Evolutionary conservation across 2,329 filamentous ascomycete genomes (phyloP).

Genomic region (Paecilomyces sp.): DNA sequence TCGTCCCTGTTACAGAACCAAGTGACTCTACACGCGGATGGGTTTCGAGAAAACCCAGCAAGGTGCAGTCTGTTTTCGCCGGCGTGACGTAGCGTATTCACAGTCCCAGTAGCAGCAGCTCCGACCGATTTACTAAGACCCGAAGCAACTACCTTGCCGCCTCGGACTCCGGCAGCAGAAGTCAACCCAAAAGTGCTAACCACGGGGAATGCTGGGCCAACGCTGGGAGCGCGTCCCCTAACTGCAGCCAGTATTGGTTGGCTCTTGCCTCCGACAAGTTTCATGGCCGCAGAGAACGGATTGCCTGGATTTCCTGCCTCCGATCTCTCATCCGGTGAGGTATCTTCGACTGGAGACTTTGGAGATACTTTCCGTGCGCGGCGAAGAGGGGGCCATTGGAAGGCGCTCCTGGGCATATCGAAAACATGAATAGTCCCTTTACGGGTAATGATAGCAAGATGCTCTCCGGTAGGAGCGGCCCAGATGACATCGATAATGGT

Average conservation of each 20-base stretch:
- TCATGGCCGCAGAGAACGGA: slow-evolving; percentile 64
- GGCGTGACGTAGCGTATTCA: slow-evolving; percentile 40
- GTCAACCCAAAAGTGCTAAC: slow-evolving; percentile 38
- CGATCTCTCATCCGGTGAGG: slow-evolving; percentile 41
- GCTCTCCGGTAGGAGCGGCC: slow-evolving; percentile 73
- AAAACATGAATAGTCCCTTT: slow-evolving; percentile 93
- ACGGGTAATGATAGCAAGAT: slow-evolving; percentile 82
- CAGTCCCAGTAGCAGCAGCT: slow-evolving; percentile 41
- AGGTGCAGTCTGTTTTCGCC: slow-evolving; percentile 44
- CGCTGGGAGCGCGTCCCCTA: slow-evolving; percentile 45
- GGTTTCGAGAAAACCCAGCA: slow-evolving; percentile 30
- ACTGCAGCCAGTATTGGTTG: slow-evolving; percentile 62
- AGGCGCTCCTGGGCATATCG: slow-evolving; percentile 74
- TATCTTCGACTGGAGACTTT: slow-evolving; percentile 31
- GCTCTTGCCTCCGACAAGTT: slow-evolving; percentile 54
- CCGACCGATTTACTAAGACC: slow-evolving; percentile 45
- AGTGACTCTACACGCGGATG: slow-evolving; percentile 34
- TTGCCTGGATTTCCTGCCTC: slow-evolving; percentile 31
- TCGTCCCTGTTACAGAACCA: slow-evolving; percentile 40
- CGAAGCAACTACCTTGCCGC: slow-evolving; percentile 42
- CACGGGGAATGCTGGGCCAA: slow-evolving; percentile 35
- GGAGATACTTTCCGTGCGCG: slow-evolving; percentile 37
- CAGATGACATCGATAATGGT: slow-evolving; percentile 86
- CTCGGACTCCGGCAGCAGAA: slow-evolving; percentile 39
- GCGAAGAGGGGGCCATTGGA: slow-evolving; percentile 72